Evolutionary conservation across 2,329 filamentous ascomycete genomes (phyloP).

Genomic region (Alternaria arborescens): DNA sequence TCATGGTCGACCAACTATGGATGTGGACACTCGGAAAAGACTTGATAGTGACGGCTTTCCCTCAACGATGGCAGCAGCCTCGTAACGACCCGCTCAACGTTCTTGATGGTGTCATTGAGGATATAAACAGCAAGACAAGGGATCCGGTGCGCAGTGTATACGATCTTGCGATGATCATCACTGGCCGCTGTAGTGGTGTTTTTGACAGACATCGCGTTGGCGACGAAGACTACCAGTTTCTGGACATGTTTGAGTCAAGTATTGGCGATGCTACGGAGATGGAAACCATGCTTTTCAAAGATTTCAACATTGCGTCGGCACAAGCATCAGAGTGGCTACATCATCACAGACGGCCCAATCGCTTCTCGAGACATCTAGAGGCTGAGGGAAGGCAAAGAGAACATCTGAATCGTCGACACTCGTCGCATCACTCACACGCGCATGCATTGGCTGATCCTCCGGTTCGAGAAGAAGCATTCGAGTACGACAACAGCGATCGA

Average conservation of each 20-base stretch:
- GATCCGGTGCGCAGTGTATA: slow-evolving; percentile 68
- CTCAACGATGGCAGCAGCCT: slow-evolving; percentile 67
- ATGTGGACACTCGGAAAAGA: slow-evolving; percentile 68
- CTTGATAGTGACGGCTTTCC: slow-evolving; percentile 67
- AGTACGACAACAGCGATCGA: slow-evolving; percentile 40
- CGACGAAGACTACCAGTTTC: slow-evolving; percentile 69
- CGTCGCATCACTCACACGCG: slow-evolving; percentile 38
- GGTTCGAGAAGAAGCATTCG: slow-evolving; percentile 38
- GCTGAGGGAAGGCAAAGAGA: slow-evolving; percentile 45
- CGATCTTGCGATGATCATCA: slow-evolving; percentile 69
- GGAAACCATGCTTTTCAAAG: slow-evolving; percentile 67
- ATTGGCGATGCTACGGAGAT: slow-evolving; percentile 61
- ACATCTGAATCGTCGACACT: slow-evolving; percentile 39
- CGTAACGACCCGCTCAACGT: slow-evolving; percentile 70
- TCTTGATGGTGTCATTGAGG: slow-evolving; percentile 69
- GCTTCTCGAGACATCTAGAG: slow-evolving; percentile 49
- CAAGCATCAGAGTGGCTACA: slow-evolving; percentile 65
- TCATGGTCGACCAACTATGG: slow-evolving; percentile 76
- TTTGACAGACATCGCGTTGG: slow-evolving; percentile 68
- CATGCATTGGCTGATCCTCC: slow-evolving; percentile 39
- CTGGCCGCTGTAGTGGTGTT: slow-evolving; percentile 66
- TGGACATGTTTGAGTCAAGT: slow-evolving; percentile 73
- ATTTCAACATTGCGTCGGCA: slow-evolving; percentile 67
- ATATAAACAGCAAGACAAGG: slow-evolving; percentile 70
- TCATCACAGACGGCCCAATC: slow-evolving; percentile 56